Evolutionary conservation across 306 rosid species (phyloP).

Genomic region (Dalbergia oliveri): DNA sequence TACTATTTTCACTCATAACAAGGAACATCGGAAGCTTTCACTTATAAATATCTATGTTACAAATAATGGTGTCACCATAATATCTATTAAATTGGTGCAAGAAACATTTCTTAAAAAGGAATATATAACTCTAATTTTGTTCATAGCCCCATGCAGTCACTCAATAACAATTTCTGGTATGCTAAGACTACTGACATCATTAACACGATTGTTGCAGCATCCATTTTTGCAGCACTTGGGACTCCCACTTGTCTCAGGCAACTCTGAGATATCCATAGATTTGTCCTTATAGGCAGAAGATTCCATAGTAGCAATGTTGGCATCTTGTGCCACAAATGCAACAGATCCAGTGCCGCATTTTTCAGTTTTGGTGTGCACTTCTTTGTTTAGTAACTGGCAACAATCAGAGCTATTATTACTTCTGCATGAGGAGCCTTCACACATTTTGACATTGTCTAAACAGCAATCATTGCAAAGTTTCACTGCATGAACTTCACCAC

Average conservation of each 20-base stretch:
- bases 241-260: conserved; percentile 26
- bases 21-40: too few relatives aligned
- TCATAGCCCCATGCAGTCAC: conserved; percentile 25
- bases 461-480: conserved; percentile 46
- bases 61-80: too few relatives aligned
- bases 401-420: conserved; percentile 24
- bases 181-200: neutral
- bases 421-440: conserved; percentile 26
- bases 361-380: neutral
- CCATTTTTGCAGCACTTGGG: conserved; percentile 38
- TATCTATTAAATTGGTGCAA: too few relatives aligned
- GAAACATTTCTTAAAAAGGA: too few relatives aligned
- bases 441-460: conserved; percentile 13
- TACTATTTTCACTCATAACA: too few relatives aligned
- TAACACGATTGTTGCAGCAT: conserved; percentile 15
- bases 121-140: too few relatives aligned
- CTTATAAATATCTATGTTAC: too few relatives aligned
- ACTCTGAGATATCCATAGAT: neutral
- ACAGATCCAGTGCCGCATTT: conserved; percentile 15
- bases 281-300: neutral
- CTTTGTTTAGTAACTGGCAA: neutral
- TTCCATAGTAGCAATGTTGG: conserved; percentile 18
- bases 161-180: conserved; percentile 41
- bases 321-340: conserved; percentile 17
- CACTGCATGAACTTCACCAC: conserved; percentile 44